Conservation (phyloP, 768 basidiomycete genomes). For the Mycena vulgaris region DNA sequence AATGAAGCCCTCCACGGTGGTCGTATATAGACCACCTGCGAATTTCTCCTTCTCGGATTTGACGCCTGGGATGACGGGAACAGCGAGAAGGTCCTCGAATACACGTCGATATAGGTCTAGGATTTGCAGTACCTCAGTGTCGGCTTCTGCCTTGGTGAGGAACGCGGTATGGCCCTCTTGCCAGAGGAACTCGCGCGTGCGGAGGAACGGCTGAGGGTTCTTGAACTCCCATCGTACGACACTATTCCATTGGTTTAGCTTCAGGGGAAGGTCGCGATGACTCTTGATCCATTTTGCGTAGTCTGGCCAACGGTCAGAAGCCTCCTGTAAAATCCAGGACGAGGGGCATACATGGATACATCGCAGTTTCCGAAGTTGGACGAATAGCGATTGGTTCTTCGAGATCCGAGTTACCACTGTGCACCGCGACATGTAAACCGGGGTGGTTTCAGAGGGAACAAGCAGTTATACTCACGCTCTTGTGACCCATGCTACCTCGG, state of each 20-base stretch:
- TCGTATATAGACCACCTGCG: slow-evolving; percentile 97
- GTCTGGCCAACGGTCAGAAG: slow-evolving; percentile 62
- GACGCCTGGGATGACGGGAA: slow-evolving; percentile 96
- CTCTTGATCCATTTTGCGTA: slow-evolving; percentile 99
- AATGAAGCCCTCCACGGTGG: slow-evolving; percentile 98
- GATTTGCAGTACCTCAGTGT: slow-evolving; percentile 92
- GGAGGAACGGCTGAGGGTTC: slow-evolving; percentile 98
- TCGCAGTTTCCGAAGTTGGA: slow-evolving; percentile 98
- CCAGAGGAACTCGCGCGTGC: slow-evolving; percentile 99
- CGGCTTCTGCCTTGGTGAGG: slow-evolving; percentile 91
- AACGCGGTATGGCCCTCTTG: slow-evolving; percentile 99
- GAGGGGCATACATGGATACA: slow-evolving; percentile 91
- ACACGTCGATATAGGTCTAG: slow-evolving; percentile 96
- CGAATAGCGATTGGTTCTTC: slow-evolving; percentile 98
- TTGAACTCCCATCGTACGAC: slow-evolving; percentile 99
- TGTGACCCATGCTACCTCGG: slow-evolving; percentile 99
- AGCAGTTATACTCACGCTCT: slow-evolving; percentile 77
- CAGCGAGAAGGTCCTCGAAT: slow-evolving; percentile 97
- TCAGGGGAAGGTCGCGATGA: slow-evolving; percentile 96
- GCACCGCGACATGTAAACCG: slow-evolving; percentile 20
- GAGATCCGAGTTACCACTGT: slow-evolving; percentile 90
- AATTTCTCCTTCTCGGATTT: slow-evolving; percentile 99
- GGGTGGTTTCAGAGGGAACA: not conserved
- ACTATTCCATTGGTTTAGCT: slow-evolving; percentile 99
- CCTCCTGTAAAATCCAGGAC: not conserved